A percentile compares a stretch with the other conserved stretches of the same genome.
Evolutionary conservation across 2,329 filamentous ascomycete genomes (phyloP).

Genomic region (Nothomitra cinnamomea): DNA sequence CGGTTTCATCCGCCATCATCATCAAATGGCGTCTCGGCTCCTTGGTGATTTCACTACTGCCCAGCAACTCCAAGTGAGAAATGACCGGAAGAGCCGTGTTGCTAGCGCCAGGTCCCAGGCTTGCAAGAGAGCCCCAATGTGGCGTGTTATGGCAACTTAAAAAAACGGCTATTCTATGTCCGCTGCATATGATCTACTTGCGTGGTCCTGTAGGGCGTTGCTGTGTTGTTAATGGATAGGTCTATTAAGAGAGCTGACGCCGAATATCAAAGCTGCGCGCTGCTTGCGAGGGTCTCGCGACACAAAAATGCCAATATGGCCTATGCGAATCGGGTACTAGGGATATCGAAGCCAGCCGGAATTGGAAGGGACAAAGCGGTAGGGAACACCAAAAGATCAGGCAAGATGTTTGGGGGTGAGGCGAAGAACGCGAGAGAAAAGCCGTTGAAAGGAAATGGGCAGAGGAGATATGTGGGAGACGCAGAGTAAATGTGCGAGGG

Average conservation of each 20-base stretch:
- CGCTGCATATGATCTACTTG: slow-evolving; percentile 2
- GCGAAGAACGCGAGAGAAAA: slow-evolving; percentile 4
- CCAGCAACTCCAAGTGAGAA: neutral
- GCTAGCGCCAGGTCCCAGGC: neutral
- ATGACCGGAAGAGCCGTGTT: neutral
- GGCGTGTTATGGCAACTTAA: neutral
- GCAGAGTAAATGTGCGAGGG: slow-evolving; percentile 6
- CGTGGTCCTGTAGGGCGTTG: neutral
- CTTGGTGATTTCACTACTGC: neutral
- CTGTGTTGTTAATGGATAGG: neutral
- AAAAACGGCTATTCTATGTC: slow-evolving; percentile 2
- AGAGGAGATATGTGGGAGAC: slow-evolving; percentile 8
- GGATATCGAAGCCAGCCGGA: slow-evolving; percentile 5
- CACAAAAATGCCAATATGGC: slow-evolving; percentile 4
- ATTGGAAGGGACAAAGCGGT: slow-evolving; percentile 9
- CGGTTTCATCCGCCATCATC: slow-evolving; percentile 1
- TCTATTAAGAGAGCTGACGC: slow-evolving; percentile 1
- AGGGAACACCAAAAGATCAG: slow-evolving; percentile 9
- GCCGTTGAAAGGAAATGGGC: slow-evolving; percentile 7
- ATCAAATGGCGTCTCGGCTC: slow-evolving; percentile 2
- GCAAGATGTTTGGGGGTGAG: slow-evolving; percentile 7
- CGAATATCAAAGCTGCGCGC: slow-evolving; percentile 1
- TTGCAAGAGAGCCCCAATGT: neutral
- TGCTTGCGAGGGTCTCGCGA: slow-evolving; percentile 1
- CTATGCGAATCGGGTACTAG: neutral